phyloP scores from a whole-genome alignment of 306 rosid genomes.

The Macrotyloma uniflorum region DNA sequence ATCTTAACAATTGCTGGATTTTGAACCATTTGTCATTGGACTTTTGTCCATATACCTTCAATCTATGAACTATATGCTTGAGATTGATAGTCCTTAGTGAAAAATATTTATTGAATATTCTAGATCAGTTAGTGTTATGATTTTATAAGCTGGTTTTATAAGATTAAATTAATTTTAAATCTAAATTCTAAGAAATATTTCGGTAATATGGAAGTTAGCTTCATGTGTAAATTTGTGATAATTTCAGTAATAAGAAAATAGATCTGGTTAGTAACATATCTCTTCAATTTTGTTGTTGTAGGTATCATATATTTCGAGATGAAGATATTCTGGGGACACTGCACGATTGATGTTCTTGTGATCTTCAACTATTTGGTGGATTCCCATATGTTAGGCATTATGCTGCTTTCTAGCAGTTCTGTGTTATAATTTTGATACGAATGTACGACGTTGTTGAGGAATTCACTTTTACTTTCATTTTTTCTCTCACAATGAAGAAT shows the following conservation, averaged over 20 bases:
- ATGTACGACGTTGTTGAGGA: not conserved
- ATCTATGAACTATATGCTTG: no score
- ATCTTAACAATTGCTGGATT: no score
- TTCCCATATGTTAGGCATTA: not conserved
- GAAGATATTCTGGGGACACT: conserved; percentile 54
- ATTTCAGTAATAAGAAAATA: not conserved
- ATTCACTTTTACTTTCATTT: not conserved
- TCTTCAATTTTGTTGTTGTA: conserved; percentile 3
- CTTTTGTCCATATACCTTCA: no score
- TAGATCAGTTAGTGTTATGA: no score
- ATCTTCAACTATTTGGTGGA: not conserved
- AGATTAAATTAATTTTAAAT: not conserved
- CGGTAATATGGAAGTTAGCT: not conserved
- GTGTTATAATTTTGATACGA: not conserved
- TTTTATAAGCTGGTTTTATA: no score
- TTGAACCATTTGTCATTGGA: no score
- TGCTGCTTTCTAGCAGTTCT: not conserved
- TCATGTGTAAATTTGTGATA: not conserved
- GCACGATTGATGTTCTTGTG: conserved; percentile 41
- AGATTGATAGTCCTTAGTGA: no score
- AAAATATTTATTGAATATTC: no score
- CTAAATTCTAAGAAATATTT: no score
- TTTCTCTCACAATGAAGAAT: not conserved
- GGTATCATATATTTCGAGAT: conserved; percentile 47
- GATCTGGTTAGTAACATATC: not conserved